phyloP scores from a whole-genome alignment of 2,329 filamentous ascomycete species.

The Pseudogymnoascus sp. region DNA sequence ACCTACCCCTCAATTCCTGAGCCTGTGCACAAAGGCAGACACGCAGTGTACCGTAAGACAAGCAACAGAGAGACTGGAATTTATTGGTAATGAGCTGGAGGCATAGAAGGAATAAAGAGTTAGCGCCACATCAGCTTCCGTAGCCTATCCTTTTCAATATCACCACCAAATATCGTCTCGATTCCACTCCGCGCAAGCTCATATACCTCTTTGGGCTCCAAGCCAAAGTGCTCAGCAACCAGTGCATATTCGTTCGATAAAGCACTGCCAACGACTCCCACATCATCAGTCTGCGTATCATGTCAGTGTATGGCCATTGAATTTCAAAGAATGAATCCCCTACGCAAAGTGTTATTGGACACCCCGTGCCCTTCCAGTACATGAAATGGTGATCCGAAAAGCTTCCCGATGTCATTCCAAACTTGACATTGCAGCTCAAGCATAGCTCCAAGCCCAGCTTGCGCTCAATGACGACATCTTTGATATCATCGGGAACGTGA shows the following conservation, averaged over 20 bases:
- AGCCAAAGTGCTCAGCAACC: conserved; percentile 60
- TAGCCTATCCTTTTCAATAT: conserved; percentile 52
- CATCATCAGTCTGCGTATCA: conserved; percentile 64
- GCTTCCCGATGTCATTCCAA: conserved; percentile 60
- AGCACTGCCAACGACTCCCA: conserved; percentile 70
- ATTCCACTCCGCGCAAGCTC: conserved; percentile 52
- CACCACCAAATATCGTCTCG: conserved; percentile 57
- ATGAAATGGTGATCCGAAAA: conserved; percentile 68
- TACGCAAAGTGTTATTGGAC: conserved; percentile 60
- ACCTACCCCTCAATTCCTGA: not conserved
- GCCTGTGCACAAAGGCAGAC: not conserved
- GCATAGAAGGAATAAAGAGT: not conserved
- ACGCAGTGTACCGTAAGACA: not conserved
- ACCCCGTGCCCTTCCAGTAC: conserved; percentile 54
- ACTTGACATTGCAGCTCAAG: conserved; percentile 72
- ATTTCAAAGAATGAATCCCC: conserved; percentile 30
- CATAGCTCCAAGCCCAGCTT: conserved; percentile 66
- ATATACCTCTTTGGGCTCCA: conserved; percentile 41
- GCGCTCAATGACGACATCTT: conserved; percentile 42
- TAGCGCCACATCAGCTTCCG: conserved; percentile 40
- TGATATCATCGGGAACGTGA: conserved; percentile 56
- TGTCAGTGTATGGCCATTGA: not conserved
- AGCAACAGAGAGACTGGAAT: not conserved
- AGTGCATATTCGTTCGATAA: conserved; percentile 71
- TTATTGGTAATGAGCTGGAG: not conserved